Percentiles rank a stretch among this genome's conserved stretches.
phyloP scores from a whole-genome alignment of 176 grass and related monocot species.

The Rhynchospora pubera region DNA sequence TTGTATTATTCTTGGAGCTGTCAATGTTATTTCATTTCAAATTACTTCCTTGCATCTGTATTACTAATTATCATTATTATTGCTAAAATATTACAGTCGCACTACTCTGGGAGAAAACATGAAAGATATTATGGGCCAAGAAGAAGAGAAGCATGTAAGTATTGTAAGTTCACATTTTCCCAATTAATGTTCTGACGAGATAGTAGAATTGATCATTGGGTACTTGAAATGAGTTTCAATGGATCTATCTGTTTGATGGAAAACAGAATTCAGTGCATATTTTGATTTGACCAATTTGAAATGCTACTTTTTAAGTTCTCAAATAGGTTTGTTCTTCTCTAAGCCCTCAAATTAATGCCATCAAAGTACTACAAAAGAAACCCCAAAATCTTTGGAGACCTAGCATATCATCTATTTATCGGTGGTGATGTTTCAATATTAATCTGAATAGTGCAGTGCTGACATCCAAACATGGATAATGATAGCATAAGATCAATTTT shows the following conservation, averaged over 20 bases:
- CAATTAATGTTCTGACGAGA: background rate
- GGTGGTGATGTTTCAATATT: background rate
- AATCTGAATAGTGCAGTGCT: background rate
- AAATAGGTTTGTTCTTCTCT: background rate
- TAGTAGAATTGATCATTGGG: background rate
- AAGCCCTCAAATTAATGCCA: background rate
- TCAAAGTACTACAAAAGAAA: background rate
- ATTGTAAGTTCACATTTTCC: slow-evolving; percentile 42
- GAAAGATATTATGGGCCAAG: slow-evolving; percentile 26
- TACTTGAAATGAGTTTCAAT: background rate
- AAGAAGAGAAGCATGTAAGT: slow-evolving; percentile 41
- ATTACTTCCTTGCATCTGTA: background rate
- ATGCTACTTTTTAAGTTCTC: background rate
- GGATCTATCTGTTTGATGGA: background rate
- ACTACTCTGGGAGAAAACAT: slow-evolving; percentile 23
- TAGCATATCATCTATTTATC: background rate
- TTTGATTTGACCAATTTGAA: background rate
- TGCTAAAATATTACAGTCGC: slow-evolving; percentile 13
- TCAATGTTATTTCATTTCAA: background rate
- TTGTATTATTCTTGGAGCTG: background rate
- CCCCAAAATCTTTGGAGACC: background rate
- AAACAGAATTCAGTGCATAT: background rate
- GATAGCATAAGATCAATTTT: background rate
- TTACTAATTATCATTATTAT: background rate
- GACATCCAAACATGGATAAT: background rate